Evolutionary conservation across 1,284 basidiomycete species (phyloP), one percentile per base, ranked within the genome.

Genomic region (Flammula alnicola): DNA sequence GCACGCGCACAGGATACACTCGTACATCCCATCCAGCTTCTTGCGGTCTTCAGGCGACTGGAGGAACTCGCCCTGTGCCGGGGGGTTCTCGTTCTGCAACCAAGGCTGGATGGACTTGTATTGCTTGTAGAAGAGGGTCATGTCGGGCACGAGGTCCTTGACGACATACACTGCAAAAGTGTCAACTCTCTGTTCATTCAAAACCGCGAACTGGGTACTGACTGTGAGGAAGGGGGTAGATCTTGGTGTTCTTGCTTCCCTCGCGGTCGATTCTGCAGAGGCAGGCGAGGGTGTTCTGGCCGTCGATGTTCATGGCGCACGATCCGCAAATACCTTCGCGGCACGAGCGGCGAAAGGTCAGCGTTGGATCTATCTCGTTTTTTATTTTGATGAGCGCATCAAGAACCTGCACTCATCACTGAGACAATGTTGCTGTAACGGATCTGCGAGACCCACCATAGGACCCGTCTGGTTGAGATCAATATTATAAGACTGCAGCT

Each of bases 201-300:
- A 16, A 19, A 47, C 16, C 33, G 10, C n/a, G 3, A 16, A 12
- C 17, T 25, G 19, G 8, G n/a, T 4, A 82, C 92, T 53, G 56
- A 95, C 95, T 96, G 77, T 98, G 95, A 14, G 96, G 96, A n/a
- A 99, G 80, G 33, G 96, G 96, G 74, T 99, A 99, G 63, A 99
- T 88, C 82, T 98, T 98, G 60, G 82, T 74, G 61, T 92, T 84
- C 71, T 89, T 90, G 53, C 63, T 65, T 36, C 76, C 62, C 59
- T 84, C 80, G 63, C 93, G 81, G 72, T 96, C 91, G 64, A 98
- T 98, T 51, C 95, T 82, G 79, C 95, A 98, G 44, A 99, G 80
- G 74, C 97, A 99, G 17, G 96, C 96, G 51, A 99, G 86, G 3
- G 96, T 99, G 81, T 98, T 98, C 72, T 93, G 86, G 54, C 96